Conservation (phyloP, 108 stramenopile genomes). For the Phaeodactylum tricornutum region DNA sequence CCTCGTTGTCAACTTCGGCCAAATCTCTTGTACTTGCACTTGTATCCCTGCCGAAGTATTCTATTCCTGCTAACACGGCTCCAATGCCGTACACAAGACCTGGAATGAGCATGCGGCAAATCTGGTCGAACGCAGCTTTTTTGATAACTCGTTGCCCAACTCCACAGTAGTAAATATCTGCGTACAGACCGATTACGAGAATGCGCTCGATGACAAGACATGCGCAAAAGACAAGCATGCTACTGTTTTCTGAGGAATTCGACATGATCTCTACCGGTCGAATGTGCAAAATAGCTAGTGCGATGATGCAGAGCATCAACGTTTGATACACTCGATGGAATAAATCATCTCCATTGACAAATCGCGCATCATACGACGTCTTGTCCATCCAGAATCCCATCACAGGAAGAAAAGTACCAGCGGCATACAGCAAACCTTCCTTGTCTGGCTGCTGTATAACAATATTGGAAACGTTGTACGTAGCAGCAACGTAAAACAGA, state of each 20-base stretch:
- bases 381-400: conserved; percentile 17
- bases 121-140: no score
- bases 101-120: background rate
- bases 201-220: background rate
- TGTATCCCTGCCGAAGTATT: background rate
- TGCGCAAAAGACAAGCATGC: conserved; percentile 23
- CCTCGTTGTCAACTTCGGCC: background rate
- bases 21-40: background rate
- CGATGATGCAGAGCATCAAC: background rate
- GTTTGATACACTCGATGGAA: conserved; percentile 13
- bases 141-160: conserved; percentile 1
- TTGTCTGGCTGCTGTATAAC: background rate
- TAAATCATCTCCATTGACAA: conserved; percentile 17
- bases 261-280: conserved; percentile 19
- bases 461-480: conserved; percentile 32
- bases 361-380: conserved; percentile 17
- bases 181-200: conserved; percentile 3
- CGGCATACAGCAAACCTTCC: conserved; percentile 33
- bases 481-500: conserved; percentile 52
- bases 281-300: conserved; percentile 26
- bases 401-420: conserved; percentile 16
- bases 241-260: conserved; percentile 5
- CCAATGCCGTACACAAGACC: background rate
- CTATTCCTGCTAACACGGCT: background rate
- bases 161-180: conserved; percentile 16